A percentile compares a stretch with the other conserved stretches of the same genome.
Evolutionary conservation across 306 rosid species (phyloP).

Genomic region (Potentilla sterilis): DNA sequence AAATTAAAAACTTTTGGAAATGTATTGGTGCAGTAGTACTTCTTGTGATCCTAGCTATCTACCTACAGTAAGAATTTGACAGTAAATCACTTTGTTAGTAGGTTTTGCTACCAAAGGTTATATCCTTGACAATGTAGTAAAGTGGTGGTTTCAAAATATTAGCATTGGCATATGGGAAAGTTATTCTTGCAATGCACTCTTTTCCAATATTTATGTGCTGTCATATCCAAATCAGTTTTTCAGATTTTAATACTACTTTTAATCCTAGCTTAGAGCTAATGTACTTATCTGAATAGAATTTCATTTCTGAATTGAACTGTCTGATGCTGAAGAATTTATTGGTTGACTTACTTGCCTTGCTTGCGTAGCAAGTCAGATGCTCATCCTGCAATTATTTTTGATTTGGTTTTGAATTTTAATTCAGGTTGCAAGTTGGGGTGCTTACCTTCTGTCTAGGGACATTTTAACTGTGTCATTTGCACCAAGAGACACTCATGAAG

Average conservation of each 20-base stretch:
- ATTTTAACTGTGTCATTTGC: conserved; percentile 83
- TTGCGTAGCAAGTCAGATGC: not conserved
- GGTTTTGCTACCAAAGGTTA: not conserved
- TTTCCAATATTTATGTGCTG: not conserved
- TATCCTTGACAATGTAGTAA: conserved; percentile 10
- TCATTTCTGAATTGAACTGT: not conserved
- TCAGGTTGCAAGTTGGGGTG: conserved; percentile 99
- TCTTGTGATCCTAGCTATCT: too few species aligned
- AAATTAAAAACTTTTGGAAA: not conserved
- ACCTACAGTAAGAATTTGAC: not conserved
- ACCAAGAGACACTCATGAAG: conserved; percentile 91
- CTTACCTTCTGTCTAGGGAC: conserved; percentile 75
- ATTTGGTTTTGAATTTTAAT: not conserved
- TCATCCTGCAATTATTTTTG: not conserved
- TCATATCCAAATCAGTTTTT: not conserved
- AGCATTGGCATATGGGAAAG: not conserved
- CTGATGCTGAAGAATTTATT: not conserved
- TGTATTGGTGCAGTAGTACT: too few species aligned
- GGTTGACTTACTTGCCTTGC: not conserved
- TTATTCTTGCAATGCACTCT: conserved; percentile 12
- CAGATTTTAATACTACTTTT: not conserved
- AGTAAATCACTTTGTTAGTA: not conserved
- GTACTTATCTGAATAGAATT: not conserved
- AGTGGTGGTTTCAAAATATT: conserved; percentile 15
- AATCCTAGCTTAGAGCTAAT: not conserved